Evolutionary conservation across 306 rosid species (phyloP), one percentile per base, ranked within the genome.

Genomic region (Medicago lupulina): DNA sequence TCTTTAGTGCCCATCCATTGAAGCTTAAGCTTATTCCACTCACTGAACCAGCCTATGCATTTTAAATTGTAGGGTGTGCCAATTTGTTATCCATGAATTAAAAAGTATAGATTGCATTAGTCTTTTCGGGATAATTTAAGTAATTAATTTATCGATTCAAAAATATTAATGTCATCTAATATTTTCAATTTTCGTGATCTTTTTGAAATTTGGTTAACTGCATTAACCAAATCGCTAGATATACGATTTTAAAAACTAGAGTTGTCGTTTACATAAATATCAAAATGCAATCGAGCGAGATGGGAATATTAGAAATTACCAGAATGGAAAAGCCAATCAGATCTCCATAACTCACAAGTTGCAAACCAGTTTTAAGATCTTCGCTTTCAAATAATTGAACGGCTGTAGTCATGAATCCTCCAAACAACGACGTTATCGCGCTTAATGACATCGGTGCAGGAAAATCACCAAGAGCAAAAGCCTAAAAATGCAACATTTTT

Each of bases 1-100:
- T 92, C 89, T 84, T 90, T 74, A 92, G 82, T 79, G 97, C 97
- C 97, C 97, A 95, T 39, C 92, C 92, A 6, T 82, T 85, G 87
- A 92, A 89, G 86, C 96, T 89, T 41, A 89, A 6, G 79, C 85
- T 77, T 72, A 65, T 83, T 73, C 99, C 97, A 76, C 82, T 79
- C 80, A 86, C 85, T n/a, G 61, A 71, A 80, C 99, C 99, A 51
- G 69, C 91, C 97, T 95, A 80, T 59, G 40, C 18, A 59, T 59
- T 13, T 53, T 53, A 11, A 51, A n/a, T n/a, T n/a, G n/a, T n/a
- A n/a, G 19, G 5, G 10, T 51, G 6, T 51, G 3, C 14, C 54
- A 49, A 49, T 14, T 49, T 49, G 2, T 49, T 14, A 15, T 50
- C 21, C 7, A 7, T 50, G 18, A 51, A 16, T 51, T 57, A 3